Percentiles rank a stretch among this genome's conserved stretches.
Evolutionary conservation across 306 rosid species (phyloP).

Genomic region (Trichosanthes truncata): DNA sequence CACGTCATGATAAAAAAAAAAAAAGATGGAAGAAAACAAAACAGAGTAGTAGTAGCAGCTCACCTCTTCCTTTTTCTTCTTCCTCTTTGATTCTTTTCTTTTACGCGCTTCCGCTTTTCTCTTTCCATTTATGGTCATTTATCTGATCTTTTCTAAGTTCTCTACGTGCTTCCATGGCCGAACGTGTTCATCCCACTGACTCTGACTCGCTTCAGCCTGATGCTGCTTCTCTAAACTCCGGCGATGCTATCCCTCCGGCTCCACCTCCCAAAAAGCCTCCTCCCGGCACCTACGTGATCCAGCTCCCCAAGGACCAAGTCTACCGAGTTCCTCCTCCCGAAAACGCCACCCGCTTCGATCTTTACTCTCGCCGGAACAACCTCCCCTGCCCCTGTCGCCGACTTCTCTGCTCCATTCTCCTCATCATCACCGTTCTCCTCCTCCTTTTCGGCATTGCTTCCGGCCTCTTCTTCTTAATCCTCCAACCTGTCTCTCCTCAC

Average conservation of each 20-base stretch:
- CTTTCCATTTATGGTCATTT: neutral
- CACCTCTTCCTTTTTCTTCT: neutral
- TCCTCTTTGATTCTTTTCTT: neutral
- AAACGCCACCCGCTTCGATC: constrained; percentile 38
- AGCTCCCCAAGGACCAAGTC: constrained; percentile 66
- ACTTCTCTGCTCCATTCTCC: constrained; percentile 39
- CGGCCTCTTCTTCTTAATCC: constrained; percentile 45
- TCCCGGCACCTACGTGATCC: constrained; percentile 53
- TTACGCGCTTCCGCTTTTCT: neutral
- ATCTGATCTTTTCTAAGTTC: neutral
- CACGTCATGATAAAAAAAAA: neutral
- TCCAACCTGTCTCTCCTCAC: constrained; percentile 42
- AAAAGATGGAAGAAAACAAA: neutral
- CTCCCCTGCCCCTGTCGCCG: constrained; percentile 23
- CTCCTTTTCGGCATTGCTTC: constrained; percentile 31
- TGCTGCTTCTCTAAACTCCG: neutral
- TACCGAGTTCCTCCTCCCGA: constrained; percentile 79
- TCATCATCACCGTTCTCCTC: constrained; percentile 17
- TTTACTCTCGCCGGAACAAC: constrained; percentile 23
- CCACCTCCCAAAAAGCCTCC: constrained; percentile 27
- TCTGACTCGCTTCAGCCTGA: no score
- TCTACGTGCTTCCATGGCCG: constrained; percentile 31
- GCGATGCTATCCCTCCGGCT: neutral
- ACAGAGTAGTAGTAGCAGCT: neutral
- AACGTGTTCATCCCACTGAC: constrained; percentile 50